phyloP scores from a whole-genome alignment of 2,329 filamentous ascomycete genomes.

The Aspergillus jensenii region DNA sequence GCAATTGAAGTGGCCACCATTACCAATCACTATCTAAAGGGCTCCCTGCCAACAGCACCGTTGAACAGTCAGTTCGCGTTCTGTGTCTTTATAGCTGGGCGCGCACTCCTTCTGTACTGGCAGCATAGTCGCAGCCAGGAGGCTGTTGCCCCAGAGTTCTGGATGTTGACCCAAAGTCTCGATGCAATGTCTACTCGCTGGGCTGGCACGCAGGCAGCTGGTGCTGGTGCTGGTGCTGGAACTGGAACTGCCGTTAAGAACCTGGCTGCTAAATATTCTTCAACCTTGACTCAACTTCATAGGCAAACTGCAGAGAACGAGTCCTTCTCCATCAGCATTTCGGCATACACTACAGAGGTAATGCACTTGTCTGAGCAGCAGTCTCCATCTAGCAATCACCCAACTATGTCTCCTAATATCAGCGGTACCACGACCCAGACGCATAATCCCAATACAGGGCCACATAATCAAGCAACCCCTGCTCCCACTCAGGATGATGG shows the following conservation, averaged over 20 bases:
- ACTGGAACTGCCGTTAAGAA: neutral
- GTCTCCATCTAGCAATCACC: neutral
- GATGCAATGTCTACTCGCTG: slow-evolving; percentile 23
- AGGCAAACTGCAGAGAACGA: slow-evolving; percentile 1
- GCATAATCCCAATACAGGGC: no score
- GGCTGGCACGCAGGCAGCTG: slow-evolving; percentile 1
- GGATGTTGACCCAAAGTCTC: slow-evolving; percentile 21
- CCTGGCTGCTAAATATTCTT: slow-evolving; percentile 7
- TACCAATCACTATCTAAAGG: slow-evolving; percentile 47
- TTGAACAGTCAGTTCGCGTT: slow-evolving; percentile 45
- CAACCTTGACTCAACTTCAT: neutral
- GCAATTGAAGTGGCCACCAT: slow-evolving; percentile 50
- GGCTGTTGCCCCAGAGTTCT: slow-evolving; percentile 22
- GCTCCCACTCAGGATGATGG: no score
- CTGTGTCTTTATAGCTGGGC: slow-evolving; percentile 46
- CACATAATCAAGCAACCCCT: no score
- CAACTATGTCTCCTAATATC: neutral
- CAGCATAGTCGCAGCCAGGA: slow-evolving; percentile 4
- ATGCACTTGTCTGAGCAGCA: neutral
- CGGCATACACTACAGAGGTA: slow-evolving; percentile 14
- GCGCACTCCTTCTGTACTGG: slow-evolving; percentile 18
- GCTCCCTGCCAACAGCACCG: slow-evolving; percentile 24
- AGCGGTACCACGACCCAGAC: neutral
- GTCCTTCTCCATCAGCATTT: slow-evolving; percentile 8
- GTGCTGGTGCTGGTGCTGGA: no score